These are phyloP conservation scores for Carallia brachiata DNA, from an alignment of 345 rosid species.

Conservation along the genomic window DNA sequence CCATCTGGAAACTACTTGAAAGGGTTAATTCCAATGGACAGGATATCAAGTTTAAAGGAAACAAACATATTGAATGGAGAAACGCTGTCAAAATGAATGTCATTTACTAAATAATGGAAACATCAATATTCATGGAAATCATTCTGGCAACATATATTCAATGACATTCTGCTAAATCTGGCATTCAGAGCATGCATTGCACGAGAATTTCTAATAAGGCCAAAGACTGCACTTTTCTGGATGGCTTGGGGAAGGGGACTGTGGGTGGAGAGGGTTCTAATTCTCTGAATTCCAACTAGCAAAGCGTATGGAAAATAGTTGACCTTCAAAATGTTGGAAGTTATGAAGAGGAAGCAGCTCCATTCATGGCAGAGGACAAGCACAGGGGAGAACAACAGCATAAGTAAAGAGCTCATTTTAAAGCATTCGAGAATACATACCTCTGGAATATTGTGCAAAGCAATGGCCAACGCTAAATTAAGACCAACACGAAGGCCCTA, in stretches of 20 bases:
- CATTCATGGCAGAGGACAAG: background rate
- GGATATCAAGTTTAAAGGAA: background rate
- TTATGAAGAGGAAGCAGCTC: background rate
- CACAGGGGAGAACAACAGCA: background rate
- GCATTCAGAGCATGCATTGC: too few species aligned
- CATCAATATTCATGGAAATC: too few species aligned
- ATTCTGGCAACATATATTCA: too few species aligned
- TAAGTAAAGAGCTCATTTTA: background rate
- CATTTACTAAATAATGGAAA: too few species aligned
- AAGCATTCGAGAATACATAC: slow-evolving; percentile 39
- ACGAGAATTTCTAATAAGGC: too few species aligned
- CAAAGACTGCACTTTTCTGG: too few species aligned
- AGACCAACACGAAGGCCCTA: slow-evolving; percentile 95
- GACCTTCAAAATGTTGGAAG: slow-evolving; percentile 1
- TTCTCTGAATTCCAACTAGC: background rate
- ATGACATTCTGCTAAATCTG: too few species aligned
- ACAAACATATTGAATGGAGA: background rate
- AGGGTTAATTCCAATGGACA: background rate
- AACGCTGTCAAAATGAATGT: too few species aligned
- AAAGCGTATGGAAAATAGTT: background rate
- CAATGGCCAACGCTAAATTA: slow-evolving; percentile 93
- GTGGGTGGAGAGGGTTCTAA: background rate
- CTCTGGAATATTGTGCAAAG: slow-evolving; percentile 99
- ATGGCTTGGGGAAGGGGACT: too few species aligned
- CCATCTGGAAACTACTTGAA: background rate